Conservation (phyloP, 768 basidiomycete genomes). For the Tylopilus sp. region DNA sequence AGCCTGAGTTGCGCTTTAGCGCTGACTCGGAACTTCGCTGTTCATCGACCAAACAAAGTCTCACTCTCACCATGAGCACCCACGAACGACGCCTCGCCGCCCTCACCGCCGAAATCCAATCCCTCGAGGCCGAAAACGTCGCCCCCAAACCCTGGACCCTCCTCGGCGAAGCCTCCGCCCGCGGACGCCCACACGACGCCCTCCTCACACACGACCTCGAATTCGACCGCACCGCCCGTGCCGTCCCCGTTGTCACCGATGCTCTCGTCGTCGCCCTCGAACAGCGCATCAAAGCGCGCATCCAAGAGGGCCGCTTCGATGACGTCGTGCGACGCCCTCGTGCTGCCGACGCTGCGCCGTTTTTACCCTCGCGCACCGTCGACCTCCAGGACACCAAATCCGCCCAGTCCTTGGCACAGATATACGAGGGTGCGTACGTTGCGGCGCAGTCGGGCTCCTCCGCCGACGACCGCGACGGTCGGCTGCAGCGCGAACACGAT, state of each 20-base stretch:
- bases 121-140: constrained; percentile 84
- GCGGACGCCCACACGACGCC: constrained; percentile 84
- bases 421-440: constrained; percentile 92
- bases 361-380: constrained; percentile 84
- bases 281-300: constrained; percentile 86
- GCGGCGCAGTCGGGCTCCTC: constrained; percentile 53
- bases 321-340: constrained; percentile 85
- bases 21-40: too few relatives aligned
- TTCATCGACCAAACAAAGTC: background rate
- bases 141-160: constrained; percentile 90
- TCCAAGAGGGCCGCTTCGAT: constrained; percentile 82
- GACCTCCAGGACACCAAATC: constrained; percentile 90
- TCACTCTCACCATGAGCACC: constrained; percentile 13
- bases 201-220: constrained; percentile 93
- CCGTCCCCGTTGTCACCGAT: constrained; percentile 87
- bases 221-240: constrained; percentile 86
- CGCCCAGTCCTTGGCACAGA: constrained; percentile 85
- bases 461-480: constrained; percentile 82
- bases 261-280: constrained; percentile 79
- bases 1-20: too few relatives aligned
- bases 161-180: constrained; percentile 84
- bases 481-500: constrained; percentile 82
- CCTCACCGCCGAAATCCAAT: constrained; percentile 72
- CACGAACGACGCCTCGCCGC: constrained; percentile 77
- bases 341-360: constrained; percentile 72